Evolutionary conservation across 495 filamentous ascomycete species (phyloP).

Genomic region (Penicillium subrubescens): DNA sequence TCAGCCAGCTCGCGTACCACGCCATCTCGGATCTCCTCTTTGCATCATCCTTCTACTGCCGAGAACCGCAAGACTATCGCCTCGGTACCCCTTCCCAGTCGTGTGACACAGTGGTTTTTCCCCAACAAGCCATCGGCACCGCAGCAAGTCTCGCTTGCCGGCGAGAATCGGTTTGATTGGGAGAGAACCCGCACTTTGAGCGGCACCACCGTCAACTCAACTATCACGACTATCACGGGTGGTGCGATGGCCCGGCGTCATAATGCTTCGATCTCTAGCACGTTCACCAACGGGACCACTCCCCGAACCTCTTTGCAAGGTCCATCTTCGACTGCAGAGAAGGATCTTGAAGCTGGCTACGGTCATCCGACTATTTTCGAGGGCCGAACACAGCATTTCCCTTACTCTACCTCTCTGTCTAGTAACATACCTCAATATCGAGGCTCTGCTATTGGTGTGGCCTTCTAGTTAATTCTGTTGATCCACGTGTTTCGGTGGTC

Average conservation of each 20-base stretch:
- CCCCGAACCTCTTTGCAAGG: conserved; percentile 28
- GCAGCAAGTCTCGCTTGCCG: conserved; percentile 20
- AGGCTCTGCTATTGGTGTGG: conserved; percentile 37
- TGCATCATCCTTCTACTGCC: conserved; percentile 23
- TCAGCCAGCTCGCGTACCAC: conserved; percentile 25
- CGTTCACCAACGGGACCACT: conserved; percentile 28
- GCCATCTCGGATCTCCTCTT: conserved; percentile 25
- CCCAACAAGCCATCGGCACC: conserved; percentile 15
- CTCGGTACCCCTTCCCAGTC: conserved; percentile 27
- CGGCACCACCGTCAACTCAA: conserved; percentile 41
- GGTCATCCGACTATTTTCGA: conserved; percentile 36
- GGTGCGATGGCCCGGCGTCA: conserved; percentile 15
- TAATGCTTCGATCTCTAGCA: conserved; percentile 36
- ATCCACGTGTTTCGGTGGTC: neutral
- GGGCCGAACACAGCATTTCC: conserved; percentile 23
- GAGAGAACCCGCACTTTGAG: conserved; percentile 45
- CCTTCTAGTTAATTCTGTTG: conserved; percentile 32
- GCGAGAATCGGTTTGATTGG: conserved; percentile 30
- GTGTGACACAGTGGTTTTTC: conserved; percentile 41
- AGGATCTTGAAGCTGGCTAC: conserved; percentile 24
- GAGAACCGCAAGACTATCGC: conserved; percentile 25
- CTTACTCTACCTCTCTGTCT: conserved; percentile 18
- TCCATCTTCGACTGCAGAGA: conserved; percentile 23
- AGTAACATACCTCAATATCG: conserved; percentile 27
- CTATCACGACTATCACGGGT: conserved; percentile 28